phyloP scores from a whole-genome alignment of 495 filamentous ascomycete species.

The Paragyromitra xinjiangensis region DNA sequence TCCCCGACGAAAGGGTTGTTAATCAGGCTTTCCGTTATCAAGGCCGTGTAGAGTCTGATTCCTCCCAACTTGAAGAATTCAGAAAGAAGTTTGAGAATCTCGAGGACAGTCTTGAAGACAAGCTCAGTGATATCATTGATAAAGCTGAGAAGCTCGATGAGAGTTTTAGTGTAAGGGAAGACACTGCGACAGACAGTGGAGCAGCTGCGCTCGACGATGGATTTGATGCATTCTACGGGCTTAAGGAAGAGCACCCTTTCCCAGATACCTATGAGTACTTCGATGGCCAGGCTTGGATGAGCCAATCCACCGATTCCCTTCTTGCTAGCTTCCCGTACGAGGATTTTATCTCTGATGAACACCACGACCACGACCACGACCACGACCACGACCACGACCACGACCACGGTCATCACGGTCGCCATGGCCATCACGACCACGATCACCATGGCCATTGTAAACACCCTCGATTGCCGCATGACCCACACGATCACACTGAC shows the following conservation, averaged over 20 bases:
- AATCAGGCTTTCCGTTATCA: constrained; percentile 22
- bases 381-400: constrained; percentile 57
- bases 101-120: constrained; percentile 28
- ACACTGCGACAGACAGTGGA: background rate
- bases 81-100: constrained; percentile 28
- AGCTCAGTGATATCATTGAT: constrained; percentile 23
- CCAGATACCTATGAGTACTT: constrained; percentile 31
- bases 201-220: constrained; percentile 19
- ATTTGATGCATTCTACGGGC: constrained; percentile 21
- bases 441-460: constrained; percentile 58
- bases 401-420: constrained; percentile 56
- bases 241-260: constrained; percentile 17
- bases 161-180: background rate
- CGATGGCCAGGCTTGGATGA: constrained; percentile 34
- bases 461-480: constrained; percentile 27
- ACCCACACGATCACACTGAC: constrained; percentile 62
- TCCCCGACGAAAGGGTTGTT: constrained; percentile 30
- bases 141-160: constrained; percentile 9
- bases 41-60: background rate
- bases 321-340: constrained; percentile 29
- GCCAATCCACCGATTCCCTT: constrained; percentile 46
- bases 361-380: constrained; percentile 53
- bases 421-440: constrained; percentile 60
- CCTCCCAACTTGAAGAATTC: constrained; percentile 3
- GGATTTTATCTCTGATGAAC: background rate